Evolutionary conservation across 495 filamentous ascomycete genomes (phyloP).

Genomic region (Hypomontagnella monticulosa): DNA sequence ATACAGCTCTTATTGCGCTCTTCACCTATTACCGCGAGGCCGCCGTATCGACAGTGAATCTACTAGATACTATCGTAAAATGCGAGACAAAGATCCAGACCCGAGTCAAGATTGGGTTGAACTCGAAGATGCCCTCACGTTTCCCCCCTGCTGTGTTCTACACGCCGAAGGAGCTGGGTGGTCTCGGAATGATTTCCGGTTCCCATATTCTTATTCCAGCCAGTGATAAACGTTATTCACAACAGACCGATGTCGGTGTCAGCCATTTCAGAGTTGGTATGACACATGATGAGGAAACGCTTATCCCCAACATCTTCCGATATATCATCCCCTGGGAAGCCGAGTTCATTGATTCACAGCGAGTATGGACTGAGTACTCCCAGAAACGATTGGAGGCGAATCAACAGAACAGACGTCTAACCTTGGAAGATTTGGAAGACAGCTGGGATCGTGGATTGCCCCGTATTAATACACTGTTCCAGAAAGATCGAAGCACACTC

Average conservation of each 20-base stretch:
- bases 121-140: slow-evolving; percentile 99
- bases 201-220: slow-evolving; percentile 98
- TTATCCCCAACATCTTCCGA: slow-evolving; percentile 99
- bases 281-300: slow-evolving; percentile 97
- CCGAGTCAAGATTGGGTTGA: slow-evolving; percentile 97
- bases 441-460: slow-evolving; percentile 99
- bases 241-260: slow-evolving; percentile 96
- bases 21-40: slow-evolving; percentile 99
- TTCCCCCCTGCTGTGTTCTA: slow-evolving; percentile 99
- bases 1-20: slow-evolving; percentile 96
- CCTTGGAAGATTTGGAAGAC: slow-evolving; percentile 96
- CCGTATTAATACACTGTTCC: slow-evolving; percentile 99
- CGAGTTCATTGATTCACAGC: slow-evolving; percentile 98
- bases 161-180: slow-evolving; percentile 97
- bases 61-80: slow-evolving; percentile 98
- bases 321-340: slow-evolving; percentile 99
- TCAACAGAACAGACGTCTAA: slow-evolving; percentile 94
- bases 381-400: slow-evolving; percentile 98
- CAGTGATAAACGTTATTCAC: slow-evolving; percentile 97
- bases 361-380: slow-evolving; percentile 99
- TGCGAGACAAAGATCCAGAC: slow-evolving; percentile 99
- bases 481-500: slow-evolving; percentile 97
- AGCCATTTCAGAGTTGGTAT: slow-evolving; percentile 98
- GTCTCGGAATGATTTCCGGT: slow-evolving; percentile 98
- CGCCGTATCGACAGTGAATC: slow-evolving; percentile 93